Conservation (phyloP, 176 grass and related monocot species). For the Cenchrus purpureus region DNA sequence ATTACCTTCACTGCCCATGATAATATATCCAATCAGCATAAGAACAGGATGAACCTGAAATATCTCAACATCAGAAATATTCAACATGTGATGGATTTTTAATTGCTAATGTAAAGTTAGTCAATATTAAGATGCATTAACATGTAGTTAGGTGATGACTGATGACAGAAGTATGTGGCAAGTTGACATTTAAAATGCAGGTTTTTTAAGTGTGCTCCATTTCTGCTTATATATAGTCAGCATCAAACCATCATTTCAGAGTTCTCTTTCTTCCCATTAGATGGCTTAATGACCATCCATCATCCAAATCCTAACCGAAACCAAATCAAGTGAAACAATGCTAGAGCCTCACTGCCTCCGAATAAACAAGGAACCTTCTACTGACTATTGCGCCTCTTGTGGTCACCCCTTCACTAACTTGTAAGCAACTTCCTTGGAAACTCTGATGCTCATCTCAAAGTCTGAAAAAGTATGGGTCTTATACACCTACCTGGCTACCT, state of each 20-base stretch:
- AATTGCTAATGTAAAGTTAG: neutral
- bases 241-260: neutral
- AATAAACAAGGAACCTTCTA: neutral
- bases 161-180: neutral
- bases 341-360: neutral
- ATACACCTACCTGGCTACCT: neutral
- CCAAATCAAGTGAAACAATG: neutral
- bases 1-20: conserved; percentile 83
- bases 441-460: conserved; percentile 4
- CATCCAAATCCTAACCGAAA: neutral
- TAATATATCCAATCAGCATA: conserved; percentile 95
- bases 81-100: neutral
- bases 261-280: neutral
- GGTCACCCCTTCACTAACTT: neutral
- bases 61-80: conserved; percentile 8
- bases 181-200: neutral
- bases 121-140: conserved; percentile 3
- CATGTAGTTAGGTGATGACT: neutral
- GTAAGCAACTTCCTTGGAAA: neutral
- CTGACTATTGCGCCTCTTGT: neutral
- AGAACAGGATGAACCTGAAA: conserved; percentile 92
- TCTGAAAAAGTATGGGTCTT: neutral
- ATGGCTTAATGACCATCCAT: neutral
- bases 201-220: neutral
- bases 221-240: conserved; percentile 8